phyloP scores from a whole-genome alignment of 164 flowering plant species.

The Vitis rupestris region DNA sequence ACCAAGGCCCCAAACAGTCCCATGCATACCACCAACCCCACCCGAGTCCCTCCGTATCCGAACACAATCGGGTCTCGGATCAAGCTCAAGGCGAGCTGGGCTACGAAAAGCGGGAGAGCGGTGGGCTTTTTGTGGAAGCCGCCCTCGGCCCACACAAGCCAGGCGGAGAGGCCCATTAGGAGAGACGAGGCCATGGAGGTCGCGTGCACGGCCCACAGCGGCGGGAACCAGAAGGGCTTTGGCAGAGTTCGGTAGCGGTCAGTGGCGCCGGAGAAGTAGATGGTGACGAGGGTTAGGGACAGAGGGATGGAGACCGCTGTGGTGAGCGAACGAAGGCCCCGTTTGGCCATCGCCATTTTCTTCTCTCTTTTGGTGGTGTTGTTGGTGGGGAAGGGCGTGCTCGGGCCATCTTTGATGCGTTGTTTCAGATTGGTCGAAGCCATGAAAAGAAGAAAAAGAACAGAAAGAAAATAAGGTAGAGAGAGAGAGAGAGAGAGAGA shows the following conservation, averaged over 20 bases:
- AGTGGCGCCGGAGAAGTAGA: conserved; percentile 32
- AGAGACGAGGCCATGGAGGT: conserved; percentile 34
- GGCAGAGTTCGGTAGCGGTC: conserved; percentile 7
- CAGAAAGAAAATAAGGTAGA: neutral
- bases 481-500: conserved; percentile 4
- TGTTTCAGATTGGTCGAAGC: conserved; percentile 30
- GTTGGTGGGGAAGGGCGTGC: conserved; percentile 6
- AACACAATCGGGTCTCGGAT: conserved; percentile 69
- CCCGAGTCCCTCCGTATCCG: conserved; percentile 31
- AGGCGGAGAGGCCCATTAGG: conserved; percentile 69
- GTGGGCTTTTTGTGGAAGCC: conserved; percentile 63
- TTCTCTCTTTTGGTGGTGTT: conserved; percentile 15
- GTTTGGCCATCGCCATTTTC: conserved; percentile 57
- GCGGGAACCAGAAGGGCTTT: conserved; percentile 50
- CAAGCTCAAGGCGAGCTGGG: conserved; percentile 43
- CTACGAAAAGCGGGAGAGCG: conserved; percentile 39
- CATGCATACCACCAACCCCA: conserved; percentile 43
- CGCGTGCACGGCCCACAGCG: conserved; percentile 54
- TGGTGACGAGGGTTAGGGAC: conserved; percentile 35
- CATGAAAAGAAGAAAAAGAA: neutral
- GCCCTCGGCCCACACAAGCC: conserved; percentile 94
- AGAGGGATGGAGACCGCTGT: conserved; percentile 50
- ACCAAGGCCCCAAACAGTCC: conserved; percentile 40
- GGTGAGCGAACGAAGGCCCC: conserved; percentile 65
- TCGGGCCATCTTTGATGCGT: conserved; percentile 30